phyloP scores from a whole-genome alignment of 1,139 yeast species.

The Geotrichum aggregatum region DNA sequence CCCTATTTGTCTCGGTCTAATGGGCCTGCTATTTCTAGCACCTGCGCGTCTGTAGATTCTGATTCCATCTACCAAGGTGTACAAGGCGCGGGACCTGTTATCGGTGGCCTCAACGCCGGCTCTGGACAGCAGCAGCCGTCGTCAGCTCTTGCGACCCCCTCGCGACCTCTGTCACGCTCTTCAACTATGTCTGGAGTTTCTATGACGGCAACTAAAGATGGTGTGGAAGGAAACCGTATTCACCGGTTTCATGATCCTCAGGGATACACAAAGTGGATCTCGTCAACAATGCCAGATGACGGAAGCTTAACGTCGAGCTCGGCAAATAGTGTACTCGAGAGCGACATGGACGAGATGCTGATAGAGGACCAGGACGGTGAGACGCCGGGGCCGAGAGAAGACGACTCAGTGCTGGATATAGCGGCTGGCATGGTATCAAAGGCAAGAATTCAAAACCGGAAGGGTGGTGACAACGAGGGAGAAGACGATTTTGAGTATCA shows the following conservation, averaged over 20 bases:
- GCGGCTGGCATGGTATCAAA: neutral
- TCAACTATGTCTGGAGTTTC: slow-evolving; percentile 64
- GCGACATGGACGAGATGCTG: too few relatives aligned
- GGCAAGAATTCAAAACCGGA: neutral
- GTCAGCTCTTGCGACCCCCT: slow-evolving; percentile 27
- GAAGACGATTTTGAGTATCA: too few relatives aligned
- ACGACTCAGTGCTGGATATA: neutral
- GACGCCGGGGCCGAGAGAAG: neutral
- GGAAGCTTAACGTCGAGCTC: too few relatives aligned
- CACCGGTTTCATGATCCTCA: slow-evolving; percentile 46
- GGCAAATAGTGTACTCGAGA: too few relatives aligned
- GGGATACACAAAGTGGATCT: slow-evolving; percentile 30
- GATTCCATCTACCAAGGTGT: slow-evolving; percentile 36
- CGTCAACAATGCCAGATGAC: slow-evolving; percentile 23
- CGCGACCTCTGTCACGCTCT: slow-evolving; percentile 57
- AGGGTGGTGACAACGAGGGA: neutral
- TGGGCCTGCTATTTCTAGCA: too few relatives aligned
- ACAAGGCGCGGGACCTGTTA: neutral
- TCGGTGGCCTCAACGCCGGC: slow-evolving; percentile 22
- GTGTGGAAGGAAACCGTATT: slow-evolving; percentile 59
- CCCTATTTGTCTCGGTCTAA: too few relatives aligned
- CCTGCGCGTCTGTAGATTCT: slow-evolving; percentile 37
- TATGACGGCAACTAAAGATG: slow-evolving; percentile 70
- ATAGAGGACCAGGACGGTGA: neutral
- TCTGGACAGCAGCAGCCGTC: neutral